Base-by-base conservation (phyloP, 2,329 filamentous ascomycete genomes). In the Colletotrichum paranaense region DNA sequence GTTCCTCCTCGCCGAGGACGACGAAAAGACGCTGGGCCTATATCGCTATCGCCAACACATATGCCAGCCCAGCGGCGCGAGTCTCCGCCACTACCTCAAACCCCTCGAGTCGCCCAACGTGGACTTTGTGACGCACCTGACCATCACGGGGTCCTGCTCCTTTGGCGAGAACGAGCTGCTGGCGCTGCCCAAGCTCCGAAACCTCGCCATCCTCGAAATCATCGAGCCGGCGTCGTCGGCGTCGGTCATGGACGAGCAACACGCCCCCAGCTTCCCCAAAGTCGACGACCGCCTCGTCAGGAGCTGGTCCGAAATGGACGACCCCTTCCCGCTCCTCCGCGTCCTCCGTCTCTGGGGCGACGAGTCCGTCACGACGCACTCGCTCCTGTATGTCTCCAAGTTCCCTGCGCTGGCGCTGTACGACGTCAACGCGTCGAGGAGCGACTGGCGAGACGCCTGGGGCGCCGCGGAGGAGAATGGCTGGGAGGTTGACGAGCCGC, bases 141-240 rank as follows among this genome's bases (percentile, higher is more conserved):
- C 81, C 68, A 81, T 87, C 63, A 82, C 81, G 28, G 81, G 81
- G 5, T 78, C 79, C 12, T 83, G 80, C 42, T 66, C 74, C 2
- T 84, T 86, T 58, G 76, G 68, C 5, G 80, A 81, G 1, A 77
- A 80, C 24, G 85, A 88, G 62, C 76, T 88, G 32, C 73, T 87
- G 2, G 77, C 76, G 22, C 78, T 89, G 38, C 76, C 84, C 0
- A 76, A 81, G 4, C 80, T 88, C 75, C 82, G 80, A 32, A 89
- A 88, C 63, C 82, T 89, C 5, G 86, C 83, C 9, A 81, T 86
- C 2, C 81, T 89, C 14, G 86, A 88, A 76, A 80, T 89, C 26
- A 79, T 87, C 16, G 82, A 86, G 72, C 83, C 83, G 1, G 75
- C 77, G 1, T 42, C 38, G 38, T 42, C 38, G 38, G 38, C 38